Evolutionary conservation across 345 rosid genomes (phyloP).

Genomic region (Eucalyptus rudis): DNA sequence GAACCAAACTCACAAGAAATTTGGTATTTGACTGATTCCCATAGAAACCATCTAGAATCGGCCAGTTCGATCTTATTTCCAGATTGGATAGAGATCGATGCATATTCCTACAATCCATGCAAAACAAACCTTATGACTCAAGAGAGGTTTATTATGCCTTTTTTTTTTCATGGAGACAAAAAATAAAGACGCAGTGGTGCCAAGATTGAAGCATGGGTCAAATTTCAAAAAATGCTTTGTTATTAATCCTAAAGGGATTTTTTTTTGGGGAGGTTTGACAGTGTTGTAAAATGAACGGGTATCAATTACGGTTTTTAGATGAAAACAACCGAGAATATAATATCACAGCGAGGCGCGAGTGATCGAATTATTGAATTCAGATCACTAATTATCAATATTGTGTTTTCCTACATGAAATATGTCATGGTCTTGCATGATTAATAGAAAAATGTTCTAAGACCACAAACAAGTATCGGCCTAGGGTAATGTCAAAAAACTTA

Average conservation of each 20-base stretch:
- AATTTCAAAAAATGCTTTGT: neutral
- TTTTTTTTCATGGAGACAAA: neutral
- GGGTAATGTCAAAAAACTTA: neutral
- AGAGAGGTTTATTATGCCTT: neutral
- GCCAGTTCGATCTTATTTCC: fast-evolving
- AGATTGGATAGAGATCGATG: fast-evolving
- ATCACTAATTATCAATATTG: neutral
- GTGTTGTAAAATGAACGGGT: fast-evolving
- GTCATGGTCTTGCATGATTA: neutral
- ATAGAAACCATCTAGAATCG: fast-evolving
- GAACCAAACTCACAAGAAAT: fast-evolving
- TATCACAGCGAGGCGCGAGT: fast-evolving
- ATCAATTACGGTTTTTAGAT: neutral
- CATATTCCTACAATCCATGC: neutral
- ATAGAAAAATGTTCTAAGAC: neutral
- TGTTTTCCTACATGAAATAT: no score
- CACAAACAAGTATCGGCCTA: neutral
- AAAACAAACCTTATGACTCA: fast-evolving
- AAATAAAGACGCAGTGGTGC: fast-evolving
- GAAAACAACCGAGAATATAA: neutral
- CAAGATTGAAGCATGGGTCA: neutral
- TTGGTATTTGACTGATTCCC: fast-evolving
- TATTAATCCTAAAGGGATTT: neutral
- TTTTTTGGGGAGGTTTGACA: neutral
- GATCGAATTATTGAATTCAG: neutral